Base-by-base conservation (phyloP, 169 alveolate species). In the Eimeria brunetti region DNA sequence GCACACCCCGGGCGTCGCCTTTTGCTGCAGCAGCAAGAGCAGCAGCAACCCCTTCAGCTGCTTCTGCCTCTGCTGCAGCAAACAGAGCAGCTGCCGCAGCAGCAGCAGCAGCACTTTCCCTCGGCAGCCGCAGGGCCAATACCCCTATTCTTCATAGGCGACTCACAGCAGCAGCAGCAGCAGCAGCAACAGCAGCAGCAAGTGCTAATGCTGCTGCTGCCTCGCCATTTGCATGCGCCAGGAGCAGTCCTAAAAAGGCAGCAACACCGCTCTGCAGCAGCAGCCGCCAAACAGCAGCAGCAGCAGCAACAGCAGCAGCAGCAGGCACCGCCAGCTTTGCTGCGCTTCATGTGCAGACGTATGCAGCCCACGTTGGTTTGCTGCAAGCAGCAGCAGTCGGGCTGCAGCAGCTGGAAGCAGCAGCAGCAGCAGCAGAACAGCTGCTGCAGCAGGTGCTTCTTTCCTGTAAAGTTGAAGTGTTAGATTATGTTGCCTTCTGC, bases 91-190 rank as follows among this genome's bases (percentile, higher is more conserved):
- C 83, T 2, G 53, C 83, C 1, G 49, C 67, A 78, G 88, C 88
- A n/a, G 62, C 60, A 49, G 91, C 91, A 53, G 91, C 91, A 27
- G 91, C 91, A 12, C 56, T 83, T 12, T 83, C 91, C 53, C 91
- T 83, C 12, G 91, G 91, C 51, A 83, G 91, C 76, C 91, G 91
- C 91, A 83, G 76, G 62, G 76, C 69, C 20, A 83, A 58, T 36
- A 83, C 91, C 76, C 91, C 91, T 44, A 51, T 83, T 53, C 76
- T 83, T n/a, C 91, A 83, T 69, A 53, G 91, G 51, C 56, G 91
- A 9, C 91, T 83, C 7, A 83, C 91, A 53, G 91, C n/a, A 30
- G 91, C 91, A 83, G 91, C 91, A 83, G 91, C 91, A 56, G 91
- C 91, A 33, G 91, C 91, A 44, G 90, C 90, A n/a, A 27, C 36